A percentile compares a stretch with the other conserved stretches of the same genome.
phyloP scores from a whole-genome alignment of 2,329 filamentous ascomycete species.

The Ceratocystis harringtonii region DNA sequence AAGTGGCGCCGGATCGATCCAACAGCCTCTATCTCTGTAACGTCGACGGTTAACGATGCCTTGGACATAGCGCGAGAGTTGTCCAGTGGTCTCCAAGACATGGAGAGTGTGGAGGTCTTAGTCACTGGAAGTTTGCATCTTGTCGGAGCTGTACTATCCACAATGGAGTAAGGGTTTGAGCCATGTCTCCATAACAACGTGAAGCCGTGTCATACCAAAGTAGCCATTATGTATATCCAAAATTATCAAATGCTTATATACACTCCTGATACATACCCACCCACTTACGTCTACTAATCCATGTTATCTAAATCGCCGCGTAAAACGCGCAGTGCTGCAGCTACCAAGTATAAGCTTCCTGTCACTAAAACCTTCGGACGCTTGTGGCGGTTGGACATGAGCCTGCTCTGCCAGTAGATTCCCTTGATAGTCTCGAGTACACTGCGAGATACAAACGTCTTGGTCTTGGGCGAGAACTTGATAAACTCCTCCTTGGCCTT shows the following conservation, averaged over 20 bases:
- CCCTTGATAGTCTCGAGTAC: constrained; percentile 54
- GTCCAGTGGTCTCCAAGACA: constrained; percentile 22
- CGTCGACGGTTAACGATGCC: constrained; percentile 41
- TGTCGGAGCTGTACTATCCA: constrained; percentile 39
- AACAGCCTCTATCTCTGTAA: constrained; percentile 30
- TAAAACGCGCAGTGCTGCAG: constrained; percentile 43
- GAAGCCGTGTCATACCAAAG: neutral
- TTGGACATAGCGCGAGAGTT: constrained; percentile 32
- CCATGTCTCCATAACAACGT: neutral
- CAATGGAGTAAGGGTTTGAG: constrained; percentile 34
- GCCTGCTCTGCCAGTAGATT: constrained; percentile 31
- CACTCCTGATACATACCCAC: neutral
- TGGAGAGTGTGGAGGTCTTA: constrained; percentile 31
- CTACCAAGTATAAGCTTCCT: constrained; percentile 72
- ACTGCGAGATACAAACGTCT: constrained; percentile 43
- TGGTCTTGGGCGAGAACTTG: constrained; percentile 33
- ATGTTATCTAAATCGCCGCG: constrained; percentile 13
- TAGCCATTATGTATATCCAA: neutral
- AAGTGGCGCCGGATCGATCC: constrained; percentile 37
- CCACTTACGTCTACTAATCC: neutral
- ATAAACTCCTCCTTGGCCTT: constrained; percentile 46
- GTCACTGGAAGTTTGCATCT: constrained; percentile 50
- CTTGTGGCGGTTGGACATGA: constrained; percentile 20
- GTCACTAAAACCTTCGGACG: constrained; percentile 56
- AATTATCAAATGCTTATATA: constrained; percentile 1